Evolutionary conservation across 108 stramenopile genomes (phyloP).

Genomic region (Cyclotella baltica): DNA sequence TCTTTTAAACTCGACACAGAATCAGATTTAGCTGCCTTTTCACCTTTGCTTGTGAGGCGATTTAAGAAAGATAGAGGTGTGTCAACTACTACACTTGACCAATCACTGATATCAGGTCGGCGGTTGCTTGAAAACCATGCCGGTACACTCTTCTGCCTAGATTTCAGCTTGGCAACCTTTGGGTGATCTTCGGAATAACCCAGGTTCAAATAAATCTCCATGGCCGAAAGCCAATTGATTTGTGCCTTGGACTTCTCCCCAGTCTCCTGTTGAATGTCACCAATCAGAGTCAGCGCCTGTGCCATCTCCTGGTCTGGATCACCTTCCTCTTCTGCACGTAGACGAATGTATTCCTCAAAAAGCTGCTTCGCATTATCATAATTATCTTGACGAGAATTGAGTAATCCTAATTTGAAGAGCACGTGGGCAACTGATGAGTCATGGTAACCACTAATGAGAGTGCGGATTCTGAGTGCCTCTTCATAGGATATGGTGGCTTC

Average conservation of each 20-base stretch:
- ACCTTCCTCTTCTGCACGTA: constrained; percentile 47
- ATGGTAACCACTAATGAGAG: constrained; percentile 21
- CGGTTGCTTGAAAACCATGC: constrained; percentile 7
- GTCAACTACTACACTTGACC: constrained; percentile 6
- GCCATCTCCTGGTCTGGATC: constrained; percentile 59
- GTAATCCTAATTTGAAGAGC: constrained; percentile 46
- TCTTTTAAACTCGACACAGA: too few relatives aligned
- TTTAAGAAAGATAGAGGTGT: constrained; percentile 1
- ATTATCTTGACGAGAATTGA: constrained; percentile 34
- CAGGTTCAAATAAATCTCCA: constrained; percentile 48
- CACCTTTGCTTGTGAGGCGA: neutral
- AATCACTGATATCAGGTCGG: neutral
- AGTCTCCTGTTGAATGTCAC: constrained; percentile 45
- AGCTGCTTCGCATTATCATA: constrained; percentile 42
- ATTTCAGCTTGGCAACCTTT: constrained; percentile 36
- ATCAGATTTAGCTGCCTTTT: too few relatives aligned
- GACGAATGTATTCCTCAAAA: constrained; percentile 54
- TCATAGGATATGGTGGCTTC: constrained; percentile 49
- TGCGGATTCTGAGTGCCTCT: constrained; percentile 49
- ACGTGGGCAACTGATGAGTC: constrained; percentile 40
- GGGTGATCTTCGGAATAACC: constrained; percentile 47
- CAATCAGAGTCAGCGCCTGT: constrained; percentile 46
- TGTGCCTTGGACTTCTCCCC: constrained; percentile 52
- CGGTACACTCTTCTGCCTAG: constrained; percentile 28
- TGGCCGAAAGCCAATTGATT: constrained; percentile 56